These are phyloP conservation scores for Russula sp. DNA, from an alignment of 768 basidiomycete genomes.

Conservation along the genomic window DNA sequence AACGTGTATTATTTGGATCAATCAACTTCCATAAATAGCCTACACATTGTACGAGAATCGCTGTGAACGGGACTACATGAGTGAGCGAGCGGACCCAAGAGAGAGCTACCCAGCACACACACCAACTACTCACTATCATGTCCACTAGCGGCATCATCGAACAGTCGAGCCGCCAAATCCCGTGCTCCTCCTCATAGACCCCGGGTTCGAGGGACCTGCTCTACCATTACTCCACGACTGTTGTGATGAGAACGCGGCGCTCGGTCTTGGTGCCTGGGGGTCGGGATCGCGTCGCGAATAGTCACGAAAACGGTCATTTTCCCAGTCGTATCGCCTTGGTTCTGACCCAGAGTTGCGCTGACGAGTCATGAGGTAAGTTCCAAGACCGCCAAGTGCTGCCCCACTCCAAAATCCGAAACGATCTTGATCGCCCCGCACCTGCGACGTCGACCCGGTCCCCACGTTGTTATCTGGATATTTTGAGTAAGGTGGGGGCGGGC, in stretches of 20 bases:
- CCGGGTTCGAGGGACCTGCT: slow-evolving; percentile 70
- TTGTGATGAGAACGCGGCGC: slow-evolving; percentile 16
- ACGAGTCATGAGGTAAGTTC: slow-evolving; percentile 51
- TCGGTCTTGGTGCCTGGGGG: slow-evolving; percentile 31
- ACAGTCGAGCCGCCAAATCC: slow-evolving; percentile 77
- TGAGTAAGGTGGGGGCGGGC: slow-evolving; percentile 55
- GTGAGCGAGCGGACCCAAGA: neutral
- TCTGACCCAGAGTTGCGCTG: slow-evolving; percentile 32
- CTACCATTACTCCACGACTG: slow-evolving; percentile 41
- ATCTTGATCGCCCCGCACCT: slow-evolving; percentile 1
- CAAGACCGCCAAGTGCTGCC: slow-evolving; percentile 67
- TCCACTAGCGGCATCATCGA: slow-evolving; percentile 42
- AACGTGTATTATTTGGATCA: neutral
- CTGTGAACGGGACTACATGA: neutral
- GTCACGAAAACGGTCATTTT: slow-evolving; percentile 40
- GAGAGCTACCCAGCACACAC: neutral
- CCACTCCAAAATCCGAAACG: slow-evolving; percentile 84
- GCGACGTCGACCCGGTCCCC: neutral
- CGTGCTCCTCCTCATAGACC: slow-evolving; percentile 70
- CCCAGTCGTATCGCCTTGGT: slow-evolving; percentile 56
- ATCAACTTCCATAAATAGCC: neutral
- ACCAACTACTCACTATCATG: neutral
- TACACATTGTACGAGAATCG: neutral
- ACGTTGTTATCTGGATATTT: slow-evolving; percentile 43
- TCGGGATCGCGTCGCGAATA: slow-evolving; percentile 31